Evolutionary conservation across 2,329 filamentous ascomycete species (phyloP).

Genomic region (Claviceps digitariae): DNA sequence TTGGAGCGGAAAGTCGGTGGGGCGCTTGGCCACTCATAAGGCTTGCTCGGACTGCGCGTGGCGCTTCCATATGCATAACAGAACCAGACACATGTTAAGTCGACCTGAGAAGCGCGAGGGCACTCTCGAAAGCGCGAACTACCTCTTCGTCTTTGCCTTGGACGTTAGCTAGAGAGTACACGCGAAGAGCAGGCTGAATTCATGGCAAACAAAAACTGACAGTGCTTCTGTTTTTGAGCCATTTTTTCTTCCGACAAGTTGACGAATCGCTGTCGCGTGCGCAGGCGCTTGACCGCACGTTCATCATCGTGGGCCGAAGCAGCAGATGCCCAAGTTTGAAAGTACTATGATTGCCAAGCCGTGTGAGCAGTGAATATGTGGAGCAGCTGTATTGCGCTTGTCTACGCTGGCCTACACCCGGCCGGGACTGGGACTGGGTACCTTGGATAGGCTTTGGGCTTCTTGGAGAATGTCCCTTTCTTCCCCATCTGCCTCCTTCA

Average conservation of each 20-base stretch:
- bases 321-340: conserved; percentile 64
- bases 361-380: not conserved
- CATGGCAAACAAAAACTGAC: conserved; percentile 34
- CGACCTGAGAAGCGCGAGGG: conserved; percentile 38
- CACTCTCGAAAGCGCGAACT: conserved; percentile 48
- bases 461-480: conserved; percentile 56
- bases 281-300: conserved; percentile 64
- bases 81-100: conserved; percentile 12
- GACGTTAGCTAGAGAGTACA: conserved; percentile 8
- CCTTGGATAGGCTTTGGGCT: conserved; percentile 53
- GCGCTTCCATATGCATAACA: not conserved
- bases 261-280: conserved; percentile 66
- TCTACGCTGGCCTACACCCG: too few relatives aligned
- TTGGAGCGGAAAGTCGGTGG: not conserved
- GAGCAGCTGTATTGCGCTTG: not conserved
- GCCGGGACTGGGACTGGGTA: conserved; percentile 15
- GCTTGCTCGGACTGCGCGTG: not conserved
- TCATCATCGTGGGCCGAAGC: conserved; percentile 61
- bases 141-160: conserved; percentile 32
- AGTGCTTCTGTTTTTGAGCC: conserved; percentile 64
- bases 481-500: conserved; percentile 46
- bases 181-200: not conserved
- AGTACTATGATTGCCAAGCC: conserved; percentile 43
- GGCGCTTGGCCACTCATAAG: not conserved
- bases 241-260: conserved; percentile 59